Base-by-base conservation (phyloP, 2,329 filamentous ascomycete species). In the Samsoniella hepiali region DNA sequence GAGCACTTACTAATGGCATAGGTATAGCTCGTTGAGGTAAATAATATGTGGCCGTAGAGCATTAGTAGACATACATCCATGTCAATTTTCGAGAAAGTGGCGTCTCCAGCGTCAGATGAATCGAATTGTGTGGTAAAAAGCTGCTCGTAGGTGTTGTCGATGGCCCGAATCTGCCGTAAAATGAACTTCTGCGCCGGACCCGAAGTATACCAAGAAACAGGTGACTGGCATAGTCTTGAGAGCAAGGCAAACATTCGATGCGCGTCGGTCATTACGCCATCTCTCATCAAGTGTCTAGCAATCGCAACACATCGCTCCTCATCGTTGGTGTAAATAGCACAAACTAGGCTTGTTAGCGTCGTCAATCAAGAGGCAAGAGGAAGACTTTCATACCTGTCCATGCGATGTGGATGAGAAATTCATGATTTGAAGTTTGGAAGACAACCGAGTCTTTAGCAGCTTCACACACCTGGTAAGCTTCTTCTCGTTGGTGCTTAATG, bases 121-220 rank as follows among this genome's bases (percentile, higher is more conserved):
- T 54, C 22, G 29, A 73, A 72, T 54, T 78, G 76, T 57, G 65
- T 57, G 15, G 65, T 63, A 47, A 58, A 64, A 11, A 62, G 36
- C 32, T 32, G 54, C 53, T 68, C 71, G 31, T 62, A 76, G 74
- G 34, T 77, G 75, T 47, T 81, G 89, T 99, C 95, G 79, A 96
- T 91, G 3, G 88, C 87, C 74, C 96, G 96, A 76, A 99, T 91
- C 76, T 96, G 92, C 5, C 95, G 88, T 64, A 97, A 82, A 70
- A 98, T 88, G 72, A 91, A 96, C 74, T 98, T 98, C 75, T 97
- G 93, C 27, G 89, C 88, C 0, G 91, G 88, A 0, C 91, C 90
- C 3, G 89, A 89, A 58, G 89, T 89, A 75, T 94, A 97, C 81
- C 89, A 91, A 36, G 87, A 84, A 44, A 86, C 81, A 1, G 89